These are phyloP conservation scores for Trichophyton simii DNA, from an alignment of 2,329 filamentous ascomycete species.

Conservation along the genomic window DNA sequence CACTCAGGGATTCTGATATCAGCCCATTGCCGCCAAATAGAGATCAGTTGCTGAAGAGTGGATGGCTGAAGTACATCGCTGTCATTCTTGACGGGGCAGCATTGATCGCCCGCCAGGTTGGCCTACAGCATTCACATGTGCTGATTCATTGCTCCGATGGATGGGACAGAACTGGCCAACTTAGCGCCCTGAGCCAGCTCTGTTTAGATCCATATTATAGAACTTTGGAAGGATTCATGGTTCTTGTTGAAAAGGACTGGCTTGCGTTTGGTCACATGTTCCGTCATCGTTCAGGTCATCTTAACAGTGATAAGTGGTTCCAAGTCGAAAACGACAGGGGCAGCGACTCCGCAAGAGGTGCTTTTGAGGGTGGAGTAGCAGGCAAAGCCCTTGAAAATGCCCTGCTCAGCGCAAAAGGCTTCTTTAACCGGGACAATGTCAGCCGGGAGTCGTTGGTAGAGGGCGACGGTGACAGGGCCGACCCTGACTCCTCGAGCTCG, in stretches of 20 bases:
- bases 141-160: conserved; percentile 97
- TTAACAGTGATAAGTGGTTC: conserved; percentile 93
- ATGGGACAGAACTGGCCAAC: conserved; percentile 93
- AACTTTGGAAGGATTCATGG: conserved; percentile 86
- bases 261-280: conserved; percentile 98
- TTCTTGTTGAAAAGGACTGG: conserved; percentile 95
- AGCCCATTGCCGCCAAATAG: conserved; percentile 69
- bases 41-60: conserved; percentile 68
- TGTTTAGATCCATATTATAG: conserved; percentile 93
- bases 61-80: conserved; percentile 82
- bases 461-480: conserved; percentile 43
- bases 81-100: conserved; percentile 72
- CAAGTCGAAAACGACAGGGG: conserved; percentile 68
- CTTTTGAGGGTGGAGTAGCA: conserved; percentile 33
- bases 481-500: conserved; percentile 31
- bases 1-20: conserved; percentile 84
- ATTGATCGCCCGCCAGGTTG: conserved; percentile 75
- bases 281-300: conserved; percentile 72
- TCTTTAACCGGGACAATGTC: conserved; percentile 72
- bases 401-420: conserved; percentile 69
- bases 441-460: conserved; percentile 53
- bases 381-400: conserved; percentile 76
- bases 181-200: conserved; percentile 81
- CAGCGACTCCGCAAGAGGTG: conserved; percentile 33
- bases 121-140: conserved; percentile 85